Percentiles rank a stretch among this genome's conserved stretches.
These are phyloP conservation scores for Cytospora mali DNA, from an alignment of 2,329 filamentous ascomycete species.

Conservation along the genomic window DNA sequence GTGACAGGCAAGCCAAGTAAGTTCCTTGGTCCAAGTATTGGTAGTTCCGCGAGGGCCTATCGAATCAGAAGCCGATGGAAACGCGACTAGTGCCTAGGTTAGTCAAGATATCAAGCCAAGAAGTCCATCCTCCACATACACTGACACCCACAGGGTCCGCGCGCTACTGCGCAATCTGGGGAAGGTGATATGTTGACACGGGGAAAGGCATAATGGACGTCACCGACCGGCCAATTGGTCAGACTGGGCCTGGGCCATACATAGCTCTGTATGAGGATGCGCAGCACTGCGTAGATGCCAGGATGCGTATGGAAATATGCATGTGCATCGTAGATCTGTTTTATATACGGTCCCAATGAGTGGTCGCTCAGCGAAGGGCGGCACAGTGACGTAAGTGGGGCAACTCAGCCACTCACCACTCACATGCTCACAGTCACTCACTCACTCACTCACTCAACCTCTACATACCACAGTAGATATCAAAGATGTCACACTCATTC, in stretches of 20 bases:
- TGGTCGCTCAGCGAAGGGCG: neutral
- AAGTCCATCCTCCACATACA: slow-evolving; percentile 5
- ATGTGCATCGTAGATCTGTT: neutral
- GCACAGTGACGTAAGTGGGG: slow-evolving; percentile 16
- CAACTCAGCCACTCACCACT: slow-evolving; percentile 4
- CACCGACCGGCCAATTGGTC: no score
- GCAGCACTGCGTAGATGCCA: no score
- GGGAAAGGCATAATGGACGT: neutral
- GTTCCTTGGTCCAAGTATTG: no score
- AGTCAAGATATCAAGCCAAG: slow-evolving; percentile 5
- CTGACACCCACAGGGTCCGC: neutral
- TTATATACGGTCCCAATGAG: neutral
- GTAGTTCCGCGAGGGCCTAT: neutral
- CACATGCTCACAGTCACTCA: no score
- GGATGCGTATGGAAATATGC: neutral
- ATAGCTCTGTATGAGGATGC: no score
- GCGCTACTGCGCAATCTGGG: neutral
- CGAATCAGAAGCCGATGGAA: neutral
- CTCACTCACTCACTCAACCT: neutral
- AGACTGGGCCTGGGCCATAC: neutral
- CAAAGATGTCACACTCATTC: neutral
- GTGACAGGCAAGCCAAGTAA: neutral
- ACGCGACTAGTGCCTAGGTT: neutral
- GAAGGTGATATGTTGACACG: neutral
- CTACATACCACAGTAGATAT: no score